Base-by-base conservation (phyloP, 768 basidiomycete genomes). In the Wakefieldia striispora region DNA sequence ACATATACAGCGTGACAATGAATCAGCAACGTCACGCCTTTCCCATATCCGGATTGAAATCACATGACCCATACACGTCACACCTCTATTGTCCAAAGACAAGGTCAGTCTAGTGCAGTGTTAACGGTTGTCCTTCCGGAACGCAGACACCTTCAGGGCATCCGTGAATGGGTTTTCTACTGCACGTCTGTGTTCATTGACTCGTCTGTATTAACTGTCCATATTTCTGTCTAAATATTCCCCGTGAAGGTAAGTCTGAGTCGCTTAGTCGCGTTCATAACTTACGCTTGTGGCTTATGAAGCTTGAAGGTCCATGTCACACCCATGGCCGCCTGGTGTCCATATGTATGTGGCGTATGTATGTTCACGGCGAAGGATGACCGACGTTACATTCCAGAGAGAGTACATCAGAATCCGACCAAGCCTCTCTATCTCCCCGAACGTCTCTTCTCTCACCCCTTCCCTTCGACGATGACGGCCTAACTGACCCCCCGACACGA, bases 1-100 rank as follows among this genome's bases (percentile, higher is more conserved):
- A 49, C 37, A 62, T 70, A 70, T 68, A 68, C 66, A 70, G 60
- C n/a, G 68, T 70, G 68, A 68, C 62, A 33, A 57, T 63, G 45
- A 61, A 9, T 51, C 54, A 56, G 44, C 54, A 41, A 29, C 35
- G 61, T 67, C 61, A 63, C 61, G 3, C 0, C 0, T 0, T 3
- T 1, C 4, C 50, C 12, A 24, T 29, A 61, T 37, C 7, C 4
- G 29, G 1, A 38, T 0, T 0, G n/a, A 0, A 0, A 4, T 45
- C 64, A 66, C 50, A 56, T 66, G 66, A 68, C 13, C 8, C 9
- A 38, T 12, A n/a, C 3, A 9, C n/a, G 53, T 61, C 61, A 63
- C 38, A 47, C 38, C 48, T n/a, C n/a, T 24, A 4, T 59, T 39
- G 62, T 54, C 52, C 61, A 31, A n/a, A 39, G 50, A 57, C 44